Evolutionary conservation across 1,284 basidiomycete genomes (phyloP), one percentile per base, ranked within the genome.

Genomic region (Salmacisia buchloeana): DNA sequence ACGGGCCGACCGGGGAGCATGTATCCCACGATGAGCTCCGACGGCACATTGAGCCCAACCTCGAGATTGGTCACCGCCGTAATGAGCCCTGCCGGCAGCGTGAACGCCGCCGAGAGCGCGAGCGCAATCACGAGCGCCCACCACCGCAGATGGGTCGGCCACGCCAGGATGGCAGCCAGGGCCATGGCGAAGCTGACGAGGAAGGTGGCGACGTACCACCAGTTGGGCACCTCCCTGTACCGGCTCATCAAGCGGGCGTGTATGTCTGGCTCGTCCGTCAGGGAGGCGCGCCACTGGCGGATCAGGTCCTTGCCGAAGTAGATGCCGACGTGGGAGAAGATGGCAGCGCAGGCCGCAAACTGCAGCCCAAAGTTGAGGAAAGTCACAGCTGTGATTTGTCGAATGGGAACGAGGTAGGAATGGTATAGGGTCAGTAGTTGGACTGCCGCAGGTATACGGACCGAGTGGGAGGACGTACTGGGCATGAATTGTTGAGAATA

Each of bases 401-500:
- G 7, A n/a, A 33, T 27, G 25, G 18, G 7, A n/a, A 18, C 15
- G 18, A 18, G 12, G 10, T 7, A 10, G 10, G 45, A 49, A 49
- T 27, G 25, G 45, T 9, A 25, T 27, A 27, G 7, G 9, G 7
- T 27, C 25, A 49, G 45, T 13, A n/a, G n/a, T 3, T 18, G 45
- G 18, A 13, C 33, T 23, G 12, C 1, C 18, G 36, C 23, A 18
- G 35, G 83, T 33, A 88, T 80, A 43, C 87, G 88, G 67, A 89
- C 90, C 1, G 86, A 85, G 58, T 91, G 73, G 35, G 83, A 83
- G 80, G 91, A 94, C 0, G 90, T 88, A 1, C 91, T 88, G 0
- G 94, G 89, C 15, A 99, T 85, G 82, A 89, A 97, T 35, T 97
- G 83, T 0, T 90, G 92, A 15, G 92, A 96, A 81, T 99, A 98